phyloP scores from a whole-genome alignment of 2,329 filamentous ascomycete species.

The Bisporella sp. region DNA sequence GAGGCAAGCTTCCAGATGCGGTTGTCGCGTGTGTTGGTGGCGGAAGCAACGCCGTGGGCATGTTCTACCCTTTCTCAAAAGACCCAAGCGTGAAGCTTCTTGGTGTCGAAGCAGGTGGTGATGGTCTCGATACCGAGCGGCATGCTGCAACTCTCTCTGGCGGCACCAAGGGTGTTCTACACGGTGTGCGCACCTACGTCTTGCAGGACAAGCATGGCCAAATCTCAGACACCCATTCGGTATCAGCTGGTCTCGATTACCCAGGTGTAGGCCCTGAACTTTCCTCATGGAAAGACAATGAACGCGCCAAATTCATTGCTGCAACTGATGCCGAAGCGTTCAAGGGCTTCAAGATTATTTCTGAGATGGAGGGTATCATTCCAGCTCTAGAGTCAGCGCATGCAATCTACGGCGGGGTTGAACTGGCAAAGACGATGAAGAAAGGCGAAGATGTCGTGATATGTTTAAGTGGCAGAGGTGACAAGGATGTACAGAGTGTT shows the following conservation, averaged over 20 bases:
- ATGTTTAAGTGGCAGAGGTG: conserved; percentile 85
- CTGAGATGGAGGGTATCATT: conserved; percentile 91
- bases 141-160: conserved; percentile 85
- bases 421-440: conserved; percentile 87
- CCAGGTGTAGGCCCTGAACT: conserved; percentile 94
- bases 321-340: conserved; percentile 91
- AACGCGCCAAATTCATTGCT: conserved; percentile 80
- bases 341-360: conserved; percentile 75
- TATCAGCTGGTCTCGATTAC: conserved; percentile 95
- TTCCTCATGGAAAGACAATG: conserved; percentile 83
- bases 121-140: conserved; percentile 76
- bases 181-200: conserved; percentile 93
- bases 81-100: conserved; percentile 81
- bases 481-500: conserved; percentile 98
- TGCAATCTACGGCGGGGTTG: conserved; percentile 80
- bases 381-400: conserved; percentile 91
- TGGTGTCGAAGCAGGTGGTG: conserved; percentile 91
- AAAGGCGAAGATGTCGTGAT: conserved; percentile 89
- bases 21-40: conserved; percentile 96
- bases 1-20: conserved; percentile 86
- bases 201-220: conserved; percentile 90
- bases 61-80: conserved; percentile 94
- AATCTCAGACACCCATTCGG: conserved; percentile 90
- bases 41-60: conserved; percentile 89
- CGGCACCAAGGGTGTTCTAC: conserved; percentile 85